Evolutionary conservation across 73 alveolate species (phyloP), one percentile per base, ranked within the genome.

Genomic region (Effrenium voratum): DNA sequence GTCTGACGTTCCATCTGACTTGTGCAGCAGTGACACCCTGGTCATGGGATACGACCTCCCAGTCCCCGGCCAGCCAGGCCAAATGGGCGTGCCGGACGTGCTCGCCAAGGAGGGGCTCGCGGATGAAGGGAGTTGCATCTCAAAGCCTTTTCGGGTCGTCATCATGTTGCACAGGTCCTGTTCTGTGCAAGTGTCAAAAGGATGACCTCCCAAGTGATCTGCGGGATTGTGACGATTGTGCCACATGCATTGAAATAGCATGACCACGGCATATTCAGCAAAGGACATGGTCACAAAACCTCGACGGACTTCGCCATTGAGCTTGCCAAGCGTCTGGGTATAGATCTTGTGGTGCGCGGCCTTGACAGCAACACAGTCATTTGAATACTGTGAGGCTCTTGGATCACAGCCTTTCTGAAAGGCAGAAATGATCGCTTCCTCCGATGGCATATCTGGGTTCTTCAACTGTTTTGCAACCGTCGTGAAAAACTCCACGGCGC

Each of bases 11-110:
- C 93, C 93, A 30, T 83, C 93, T 1, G 93, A 50, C 36, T 83
- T 83, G 93, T 83, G 93, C 45, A 83, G 77, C 77, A 83, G 44
- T 12, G 93, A 36, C 32, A 83, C 93, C 30, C 93, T 55, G 47
- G 52, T 45, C 79, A 83, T 83, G 77, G 57, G 93, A 32, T 52
- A 83, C 32, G 22, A 76, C 36, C 52, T 41, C 30, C 93, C 93
- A 5, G 93, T 83, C 36, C 93, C 93, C 5, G 75, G 75, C 93
- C 93, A 83, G 1, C 68, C 93, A 72, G 46, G 24, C 5, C 15
- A 10, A 10, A 32, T 16, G 36, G 34, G 82, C n/a, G 19, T 19
- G 49, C 38, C 15, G 34, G n/a, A 47, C 77, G n/a, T 26, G n/a
- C 49, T 47, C 38, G n/a, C 82, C 30, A 72, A 47, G 15, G 82